These are phyloP conservation scores for Tuber umbilicatum DNA, from an alignment of 495 filamentous ascomycete species.

Conservation along the genomic window DNA sequence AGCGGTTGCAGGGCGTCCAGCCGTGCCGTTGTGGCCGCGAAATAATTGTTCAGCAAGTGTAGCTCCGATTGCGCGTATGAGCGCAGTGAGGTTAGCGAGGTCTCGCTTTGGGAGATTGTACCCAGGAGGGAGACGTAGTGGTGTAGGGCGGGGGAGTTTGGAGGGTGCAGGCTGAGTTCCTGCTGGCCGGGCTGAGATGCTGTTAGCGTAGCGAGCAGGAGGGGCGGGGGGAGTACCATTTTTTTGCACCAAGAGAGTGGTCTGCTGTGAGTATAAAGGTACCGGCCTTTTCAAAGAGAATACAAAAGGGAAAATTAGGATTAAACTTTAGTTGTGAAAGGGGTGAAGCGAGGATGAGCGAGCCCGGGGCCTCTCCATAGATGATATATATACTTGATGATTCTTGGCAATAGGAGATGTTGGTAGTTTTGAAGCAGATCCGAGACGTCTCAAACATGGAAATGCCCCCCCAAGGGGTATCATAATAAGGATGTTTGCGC, in stretches of 20 bases:
- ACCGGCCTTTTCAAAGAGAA: background rate
- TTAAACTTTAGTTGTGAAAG: background rate
- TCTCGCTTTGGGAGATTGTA: conserved; percentile 16
- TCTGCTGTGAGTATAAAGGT: background rate
- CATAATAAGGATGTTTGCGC: background rate
- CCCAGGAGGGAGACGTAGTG: conserved; percentile 28
- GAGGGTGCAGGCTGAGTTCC: background rate
- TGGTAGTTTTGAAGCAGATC: background rate
- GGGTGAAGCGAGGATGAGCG: background rate
- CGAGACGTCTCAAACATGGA: background rate
- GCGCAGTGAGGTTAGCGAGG: conserved; percentile 25
- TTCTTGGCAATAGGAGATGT: background rate
- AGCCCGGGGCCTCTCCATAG: background rate
- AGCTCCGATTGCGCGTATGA: conserved; percentile 25
- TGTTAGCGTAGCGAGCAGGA: background rate
- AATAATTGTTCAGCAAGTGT: conserved; percentile 24
- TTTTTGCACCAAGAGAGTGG: background rate
- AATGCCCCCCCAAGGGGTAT: background rate
- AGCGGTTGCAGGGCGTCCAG: conserved; percentile 19
- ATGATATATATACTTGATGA: background rate
- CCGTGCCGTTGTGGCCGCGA: background rate
- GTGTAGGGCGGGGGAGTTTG: conserved; percentile 9
- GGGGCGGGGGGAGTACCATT: background rate
- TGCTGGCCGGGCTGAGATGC: background rate
- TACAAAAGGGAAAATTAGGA: background rate